Base-by-base conservation (phyloP, 768 basidiomycete genomes). In the Pseudohyphozyma bogoriensis region DNA sequence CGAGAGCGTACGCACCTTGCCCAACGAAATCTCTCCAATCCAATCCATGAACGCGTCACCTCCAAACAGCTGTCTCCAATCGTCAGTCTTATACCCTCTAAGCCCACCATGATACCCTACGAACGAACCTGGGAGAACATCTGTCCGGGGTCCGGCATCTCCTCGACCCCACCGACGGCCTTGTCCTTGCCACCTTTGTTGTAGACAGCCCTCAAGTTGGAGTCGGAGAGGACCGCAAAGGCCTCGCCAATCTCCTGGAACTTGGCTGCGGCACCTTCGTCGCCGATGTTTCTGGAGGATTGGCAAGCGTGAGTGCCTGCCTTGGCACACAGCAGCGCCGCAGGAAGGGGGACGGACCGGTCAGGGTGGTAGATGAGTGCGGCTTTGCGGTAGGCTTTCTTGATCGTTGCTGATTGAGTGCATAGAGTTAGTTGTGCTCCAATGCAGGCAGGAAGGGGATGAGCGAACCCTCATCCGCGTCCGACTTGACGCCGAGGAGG, bases 161-260 rank as follows among this genome's bases (percentile, higher is more conserved):
- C 83, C 32, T 67, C 67, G 13, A 64, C 62, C 22, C 55, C 59
- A 22, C 56, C 36, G 70, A 81, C 68, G 68, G 85, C 88, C 81
- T 86, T 88, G 52, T 83, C 81, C 75, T 87, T 89, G 46, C 95
- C 95, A 77, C 93, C 85, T 77, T 89, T 90, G 74, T 99, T 91
- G 71, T 99, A 99, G 26, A 90, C 86, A 0, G 82, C 82, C 47
- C 93, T 82, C 46, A 86, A 73, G 76, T 97, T 88, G 81, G 72
- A 87, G 71, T 71, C 60, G 50, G 63, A 69, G 6, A 76, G 63
- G 29, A 70, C 58, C 61, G 92, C 89, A 73, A 96, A 97, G 55
- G 93, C 93, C 81, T 93, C 91, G 72, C 89, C 55, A 71, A 99
- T 88, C 49, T 95, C 88, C 76, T 96, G 93, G 78, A 99, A 99